Conservation (phyloP, 176 grass and related monocot species). For the Musa itinerans region DNA sequence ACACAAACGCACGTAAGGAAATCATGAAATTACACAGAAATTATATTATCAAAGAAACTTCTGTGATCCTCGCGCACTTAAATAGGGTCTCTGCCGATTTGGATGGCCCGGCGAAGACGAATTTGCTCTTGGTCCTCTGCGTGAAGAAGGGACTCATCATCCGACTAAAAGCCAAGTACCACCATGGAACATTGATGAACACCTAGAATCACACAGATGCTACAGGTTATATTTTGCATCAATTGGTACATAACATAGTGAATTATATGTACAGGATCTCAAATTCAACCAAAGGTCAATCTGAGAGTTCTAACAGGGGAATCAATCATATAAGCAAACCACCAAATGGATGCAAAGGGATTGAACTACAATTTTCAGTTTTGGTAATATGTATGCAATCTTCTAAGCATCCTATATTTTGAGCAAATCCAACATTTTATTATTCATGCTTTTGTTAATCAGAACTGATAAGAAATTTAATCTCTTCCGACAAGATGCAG, state of each 20-base stretch:
- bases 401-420: too few species aligned
- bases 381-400: too few species aligned
- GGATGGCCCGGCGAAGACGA: constrained; percentile 70
- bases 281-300: too few species aligned
- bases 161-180: constrained; percentile 77
- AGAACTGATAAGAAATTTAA: too few species aligned
- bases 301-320: too few species aligned
- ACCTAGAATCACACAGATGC: constrained; percentile 34
- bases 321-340: too few species aligned
- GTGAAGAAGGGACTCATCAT: constrained; percentile 94
- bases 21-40: neutral
- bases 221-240: neutral
- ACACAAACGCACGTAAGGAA: neutral
- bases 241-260: neutral
- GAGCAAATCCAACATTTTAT: too few species aligned
- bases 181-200: constrained; percentile 98
- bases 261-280: too few species aligned
- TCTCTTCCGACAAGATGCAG: neutral
- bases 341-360: too few species aligned
- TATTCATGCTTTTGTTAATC: too few species aligned
- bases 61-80: constrained; percentile 25
- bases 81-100: constrained; percentile 82
- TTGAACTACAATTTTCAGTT: too few species aligned
- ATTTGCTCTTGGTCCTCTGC: constrained; percentile 94
- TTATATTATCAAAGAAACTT: neutral